Conservation (phyloP, 2,329 filamentous ascomycete species). For the Colletotrichum karsti region DNA sequence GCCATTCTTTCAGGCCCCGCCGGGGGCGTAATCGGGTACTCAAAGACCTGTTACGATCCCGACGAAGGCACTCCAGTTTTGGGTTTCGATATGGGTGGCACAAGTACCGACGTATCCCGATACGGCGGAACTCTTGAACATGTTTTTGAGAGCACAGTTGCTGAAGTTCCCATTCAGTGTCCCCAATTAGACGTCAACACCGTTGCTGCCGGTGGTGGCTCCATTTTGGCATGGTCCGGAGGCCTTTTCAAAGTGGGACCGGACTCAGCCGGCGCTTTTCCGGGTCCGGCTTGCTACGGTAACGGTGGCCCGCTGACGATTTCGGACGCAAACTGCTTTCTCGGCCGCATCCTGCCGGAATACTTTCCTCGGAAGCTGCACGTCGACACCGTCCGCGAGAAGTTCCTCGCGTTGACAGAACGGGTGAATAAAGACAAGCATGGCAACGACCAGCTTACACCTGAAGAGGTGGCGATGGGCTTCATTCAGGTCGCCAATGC, state of each 20-base stretch:
- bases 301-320: slow-evolving; percentile 77
- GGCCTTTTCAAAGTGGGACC: slow-evolving; percentile 79
- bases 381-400: slow-evolving; percentile 42
- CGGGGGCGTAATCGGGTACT: slow-evolving; percentile 80
- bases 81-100: slow-evolving; percentile 78
- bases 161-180: slow-evolving; percentile 80
- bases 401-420: slow-evolving; percentile 50
- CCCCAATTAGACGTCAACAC: slow-evolving; percentile 87
- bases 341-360: slow-evolving; percentile 67
- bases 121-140: slow-evolving; percentile 60
- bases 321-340: slow-evolving; percentile 76
- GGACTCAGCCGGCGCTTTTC: slow-evolving; percentile 75
- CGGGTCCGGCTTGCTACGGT: slow-evolving; percentile 76
- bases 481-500: slow-evolving; percentile 47
- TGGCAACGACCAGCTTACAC: slow-evolving; percentile 37
- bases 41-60: slow-evolving; percentile 75
- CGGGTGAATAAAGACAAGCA: slow-evolving; percentile 47
- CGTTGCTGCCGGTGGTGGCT: slow-evolving; percentile 78
- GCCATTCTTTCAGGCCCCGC: slow-evolving; percentile 79
- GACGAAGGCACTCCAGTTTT: slow-evolving; percentile 75
- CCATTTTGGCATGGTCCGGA: slow-evolving; percentile 74
- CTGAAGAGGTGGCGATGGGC: slow-evolving; percentile 45
- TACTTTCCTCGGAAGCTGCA: slow-evolving; percentile 66
- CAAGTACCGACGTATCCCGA: slow-evolving; percentile 77
- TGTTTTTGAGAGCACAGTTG: slow-evolving; percentile 78